Percentiles rank a stretch among this genome's conserved stretches.
These are phyloP conservation scores for Aspergillus quadrilineatus DNA, from an alignment of 2,329 filamentous ascomycete species.

Conservation along the genomic window DNA sequence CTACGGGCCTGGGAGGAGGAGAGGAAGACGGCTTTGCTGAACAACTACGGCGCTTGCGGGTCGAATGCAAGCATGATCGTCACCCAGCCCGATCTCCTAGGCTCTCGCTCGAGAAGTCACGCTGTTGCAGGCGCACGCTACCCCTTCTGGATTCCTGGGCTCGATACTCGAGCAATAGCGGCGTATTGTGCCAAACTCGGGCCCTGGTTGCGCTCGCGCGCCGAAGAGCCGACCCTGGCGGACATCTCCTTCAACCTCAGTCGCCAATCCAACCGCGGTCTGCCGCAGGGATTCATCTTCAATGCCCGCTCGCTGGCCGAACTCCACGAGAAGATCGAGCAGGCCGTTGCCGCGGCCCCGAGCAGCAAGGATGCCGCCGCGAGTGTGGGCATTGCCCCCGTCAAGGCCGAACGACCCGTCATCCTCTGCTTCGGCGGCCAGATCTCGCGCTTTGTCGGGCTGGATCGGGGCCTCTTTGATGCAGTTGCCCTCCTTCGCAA, in stretches of 20 bases:
- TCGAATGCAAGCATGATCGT: too few species aligned
- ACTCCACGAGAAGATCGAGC: background rate
- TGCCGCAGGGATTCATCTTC: background rate
- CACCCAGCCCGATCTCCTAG: too few species aligned
- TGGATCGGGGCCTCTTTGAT: background rate
- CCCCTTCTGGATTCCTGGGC: too few species aligned
- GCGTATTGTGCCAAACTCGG: too few species aligned
- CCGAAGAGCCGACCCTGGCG: background rate
- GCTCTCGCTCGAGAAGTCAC: too few species aligned
- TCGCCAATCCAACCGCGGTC: background rate
- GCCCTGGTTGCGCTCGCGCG: too few species aligned
- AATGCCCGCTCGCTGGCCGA: background rate
- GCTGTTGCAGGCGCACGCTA: too few species aligned
- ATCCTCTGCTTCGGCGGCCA: background rate
- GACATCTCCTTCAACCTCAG: background rate
- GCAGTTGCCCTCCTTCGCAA: background rate
- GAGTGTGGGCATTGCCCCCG: too few species aligned
- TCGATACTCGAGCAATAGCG: too few species aligned
- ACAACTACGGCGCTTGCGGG: too few species aligned
- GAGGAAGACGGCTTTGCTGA: too few species aligned
- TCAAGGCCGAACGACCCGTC: background rate
- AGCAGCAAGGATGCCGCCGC: background rate
- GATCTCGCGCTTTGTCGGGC: background rate
- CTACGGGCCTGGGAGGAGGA: too few species aligned
- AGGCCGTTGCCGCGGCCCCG: background rate